phyloP scores from a whole-genome alignment of 2,329 filamentous ascomycete genomes.

The Apiospora phragmitis region DNA sequence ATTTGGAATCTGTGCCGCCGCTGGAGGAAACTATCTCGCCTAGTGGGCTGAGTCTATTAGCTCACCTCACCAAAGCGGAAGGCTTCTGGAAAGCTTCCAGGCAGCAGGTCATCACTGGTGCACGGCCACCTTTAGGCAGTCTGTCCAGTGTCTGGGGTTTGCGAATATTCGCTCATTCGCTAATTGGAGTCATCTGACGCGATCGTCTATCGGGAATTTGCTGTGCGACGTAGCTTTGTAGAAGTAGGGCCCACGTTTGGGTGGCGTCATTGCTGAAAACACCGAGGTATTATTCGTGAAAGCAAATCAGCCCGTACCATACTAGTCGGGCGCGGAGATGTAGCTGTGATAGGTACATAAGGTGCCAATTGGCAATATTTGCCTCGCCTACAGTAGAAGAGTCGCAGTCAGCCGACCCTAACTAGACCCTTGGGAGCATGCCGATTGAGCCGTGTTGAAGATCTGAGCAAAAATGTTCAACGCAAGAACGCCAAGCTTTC shows the following conservation, averaged over 20 bases:
- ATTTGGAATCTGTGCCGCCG: neutral
- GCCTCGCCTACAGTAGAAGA: neutral
- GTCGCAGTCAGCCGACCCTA: neutral
- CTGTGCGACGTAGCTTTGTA: neutral
- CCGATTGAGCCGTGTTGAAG: neutral
- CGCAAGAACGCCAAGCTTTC: neutral
- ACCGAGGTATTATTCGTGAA: neutral
- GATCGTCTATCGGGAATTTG: neutral
- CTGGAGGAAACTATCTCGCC: neutral
- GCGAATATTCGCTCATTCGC: neutral
- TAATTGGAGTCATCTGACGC: neutral
- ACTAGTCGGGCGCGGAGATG: neutral
- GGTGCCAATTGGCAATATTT: neutral
- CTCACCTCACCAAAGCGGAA: neutral
- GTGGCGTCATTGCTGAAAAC: neutral
- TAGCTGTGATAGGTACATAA: too few species aligned
- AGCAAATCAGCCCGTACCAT: neutral
- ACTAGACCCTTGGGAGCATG: neutral
- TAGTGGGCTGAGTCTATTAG: neutral
- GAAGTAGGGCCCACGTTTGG: neutral
- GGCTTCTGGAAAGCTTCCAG: neutral
- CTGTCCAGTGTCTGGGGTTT: neutral
- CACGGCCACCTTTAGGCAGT: neutral
- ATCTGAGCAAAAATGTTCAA: neutral
- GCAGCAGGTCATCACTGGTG: neutral